Percentiles rank a stretch among this genome's conserved stretches.
Conservation (phyloP, 2,329 filamentous ascomycete species). For the Fusarium tjaetaba region DNA sequence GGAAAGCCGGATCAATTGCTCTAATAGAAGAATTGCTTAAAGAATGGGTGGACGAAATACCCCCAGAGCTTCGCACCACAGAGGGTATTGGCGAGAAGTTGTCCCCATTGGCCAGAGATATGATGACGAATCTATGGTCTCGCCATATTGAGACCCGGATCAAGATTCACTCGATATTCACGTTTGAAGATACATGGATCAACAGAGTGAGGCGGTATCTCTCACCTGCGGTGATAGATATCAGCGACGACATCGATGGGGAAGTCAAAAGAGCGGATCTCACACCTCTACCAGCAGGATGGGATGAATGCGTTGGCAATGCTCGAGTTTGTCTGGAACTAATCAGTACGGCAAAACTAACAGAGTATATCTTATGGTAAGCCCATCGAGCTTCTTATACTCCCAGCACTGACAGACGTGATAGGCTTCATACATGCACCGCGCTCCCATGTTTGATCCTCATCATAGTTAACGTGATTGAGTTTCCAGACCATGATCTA, state of each 20-base stretch:
- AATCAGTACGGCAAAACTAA: not conserved
- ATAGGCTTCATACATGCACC: conserved; percentile 32
- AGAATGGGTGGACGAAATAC: conserved; percentile 30
- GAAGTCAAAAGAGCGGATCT: conserved; percentile 18
- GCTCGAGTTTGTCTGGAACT: conserved; percentile 25
- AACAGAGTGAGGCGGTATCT: conserved; percentile 25
- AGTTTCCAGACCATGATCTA: conserved; percentile 21
- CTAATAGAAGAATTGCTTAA: conserved; percentile 14
- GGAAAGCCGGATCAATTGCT: not conserved
- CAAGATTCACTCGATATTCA: conserved; percentile 29
- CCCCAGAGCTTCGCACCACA: not conserved
- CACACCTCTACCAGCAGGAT: conserved; percentile 24
- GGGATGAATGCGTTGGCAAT: conserved; percentile 29
- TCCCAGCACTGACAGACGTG: accelerated
- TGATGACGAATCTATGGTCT: conserved; percentile 26
- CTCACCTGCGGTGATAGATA: conserved; percentile 22
- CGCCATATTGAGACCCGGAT: conserved; percentile 30
- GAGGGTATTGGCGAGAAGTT: conserved; percentile 8
- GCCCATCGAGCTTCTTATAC: accelerated
- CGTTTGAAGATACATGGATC: conserved; percentile 33
- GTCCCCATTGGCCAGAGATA: not conserved
- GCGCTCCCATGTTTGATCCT: conserved; percentile 27
- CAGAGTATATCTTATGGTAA: conserved; percentile 34
- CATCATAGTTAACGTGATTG: conserved; percentile 36
- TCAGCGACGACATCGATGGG: conserved; percentile 15